Conservation (phyloP, 352 stramenopile species). For the Phytophthora sp. region DNA sequence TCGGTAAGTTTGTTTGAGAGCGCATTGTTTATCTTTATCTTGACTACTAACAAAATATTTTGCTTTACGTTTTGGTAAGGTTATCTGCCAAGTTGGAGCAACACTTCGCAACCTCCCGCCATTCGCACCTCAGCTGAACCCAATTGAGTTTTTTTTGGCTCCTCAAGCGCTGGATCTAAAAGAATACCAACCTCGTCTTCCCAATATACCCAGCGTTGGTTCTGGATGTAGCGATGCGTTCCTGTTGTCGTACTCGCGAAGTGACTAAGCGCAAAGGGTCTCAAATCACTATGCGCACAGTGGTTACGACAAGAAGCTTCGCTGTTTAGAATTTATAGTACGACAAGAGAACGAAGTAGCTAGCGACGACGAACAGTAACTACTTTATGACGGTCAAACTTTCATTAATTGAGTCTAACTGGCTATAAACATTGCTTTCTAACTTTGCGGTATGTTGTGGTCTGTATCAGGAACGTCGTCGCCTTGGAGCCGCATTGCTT, state of each 20-base stretch:
- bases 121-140: background rate
- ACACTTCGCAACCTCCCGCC: background rate
- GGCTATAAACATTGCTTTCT: background rate
- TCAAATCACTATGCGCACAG: conserved; percentile 3
- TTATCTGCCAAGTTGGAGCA: conserved; percentile 9
- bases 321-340: conserved; percentile 2
- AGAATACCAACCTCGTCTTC: conserved; percentile 16
- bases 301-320: conserved; percentile 12
- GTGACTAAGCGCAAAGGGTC: background rate
- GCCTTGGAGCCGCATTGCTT: conserved; percentile 3
- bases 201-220: conserved; percentile 5
- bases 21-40: background rate
- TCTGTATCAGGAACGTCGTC: conserved; percentile 1
- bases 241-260: background rate
- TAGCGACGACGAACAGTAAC: background rate
- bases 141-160: conserved; percentile 9
- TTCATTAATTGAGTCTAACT: too few relatives aligned
- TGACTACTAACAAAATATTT: background rate
- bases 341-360: background rate
- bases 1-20: background rate
- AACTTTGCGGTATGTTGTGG: background rate
- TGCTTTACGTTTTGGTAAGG: background rate
- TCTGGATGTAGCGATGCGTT: conserved; percentile 16
- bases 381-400: background rate
- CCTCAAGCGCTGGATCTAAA: conserved; percentile 21